Conservation (phyloP, 441 rosid genomes). For the Euphorbia corollata region DNA sequence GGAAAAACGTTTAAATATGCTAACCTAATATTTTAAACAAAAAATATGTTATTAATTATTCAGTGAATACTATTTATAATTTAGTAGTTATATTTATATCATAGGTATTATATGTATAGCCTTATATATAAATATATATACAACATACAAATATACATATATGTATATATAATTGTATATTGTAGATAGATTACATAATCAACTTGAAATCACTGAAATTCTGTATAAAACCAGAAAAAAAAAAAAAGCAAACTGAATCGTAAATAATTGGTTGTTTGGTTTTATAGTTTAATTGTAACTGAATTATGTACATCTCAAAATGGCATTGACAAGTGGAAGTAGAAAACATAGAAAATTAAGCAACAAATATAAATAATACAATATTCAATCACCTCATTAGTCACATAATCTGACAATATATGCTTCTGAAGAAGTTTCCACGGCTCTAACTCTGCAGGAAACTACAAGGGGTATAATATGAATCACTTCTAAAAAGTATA, state of each 20-base stretch:
- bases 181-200: background rate
- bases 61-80: background rate
- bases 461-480: slow-evolving; percentile 39
- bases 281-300: background rate
- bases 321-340: too few relatives aligned
- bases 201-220: background rate
- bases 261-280: background rate
- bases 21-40: background rate
- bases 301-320: background rate
- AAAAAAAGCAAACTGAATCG: background rate
- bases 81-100: background rate
- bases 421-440: slow-evolving; percentile 82
- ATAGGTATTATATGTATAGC: background rate
- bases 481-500: slow-evolving; percentile 11
- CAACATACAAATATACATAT: background rate
- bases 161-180: too few relatives aligned
- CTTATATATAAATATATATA: background rate
- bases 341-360: too few relatives aligned
- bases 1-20: background rate
- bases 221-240: too few relatives aligned
- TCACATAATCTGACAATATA: slow-evolving; percentile 71
- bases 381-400: slow-evolving; percentile 57
- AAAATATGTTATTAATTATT: background rate
- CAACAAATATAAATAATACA: background rate
- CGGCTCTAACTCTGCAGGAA: slow-evolving; percentile 79